Conservation (phyloP, 2,329 filamentous ascomycete genomes). For the Alternaria sp. region DNA sequence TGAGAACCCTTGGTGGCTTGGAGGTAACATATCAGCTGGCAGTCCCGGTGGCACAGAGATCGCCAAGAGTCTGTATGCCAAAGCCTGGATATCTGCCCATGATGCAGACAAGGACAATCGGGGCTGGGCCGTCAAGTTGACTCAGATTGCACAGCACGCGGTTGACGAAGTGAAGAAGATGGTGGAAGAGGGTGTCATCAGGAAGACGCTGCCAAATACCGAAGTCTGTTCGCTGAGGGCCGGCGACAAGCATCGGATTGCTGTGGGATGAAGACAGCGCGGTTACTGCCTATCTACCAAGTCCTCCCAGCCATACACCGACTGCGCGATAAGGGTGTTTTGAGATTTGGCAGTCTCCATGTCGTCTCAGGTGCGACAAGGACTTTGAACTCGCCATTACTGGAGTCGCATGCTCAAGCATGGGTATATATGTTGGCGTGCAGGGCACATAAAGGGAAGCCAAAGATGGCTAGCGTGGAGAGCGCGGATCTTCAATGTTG, state of each 20-base stretch:
- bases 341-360: background rate
- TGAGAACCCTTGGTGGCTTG: conserved; percentile 66
- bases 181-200: conserved; percentile 27
- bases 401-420: background rate
- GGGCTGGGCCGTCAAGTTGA: conserved; percentile 60
- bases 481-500: background rate
- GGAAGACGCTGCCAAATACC: conserved; percentile 18
- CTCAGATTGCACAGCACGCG: conserved; percentile 53
- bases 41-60: conserved; percentile 65
- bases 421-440: background rate
- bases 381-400: background rate
- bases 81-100: conserved; percentile 67
- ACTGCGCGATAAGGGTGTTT: background rate
- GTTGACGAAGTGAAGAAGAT: conserved; percentile 38
- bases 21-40: conserved; percentile 64
- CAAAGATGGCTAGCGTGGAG: background rate
- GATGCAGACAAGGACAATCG: conserved; percentile 65
- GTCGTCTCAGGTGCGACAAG: background rate
- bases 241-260: conserved; percentile 31
- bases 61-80: conserved; percentile 60
- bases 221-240: conserved; percentile 27
- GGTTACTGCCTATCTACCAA: background rate
- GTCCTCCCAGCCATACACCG: background rate
- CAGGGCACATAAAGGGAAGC: background rate
- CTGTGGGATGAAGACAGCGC: conserved; percentile 15